Evolutionary conservation across 768 basidiomycete genomes (phyloP).

Genomic region (Antrodiella citrinella): DNA sequence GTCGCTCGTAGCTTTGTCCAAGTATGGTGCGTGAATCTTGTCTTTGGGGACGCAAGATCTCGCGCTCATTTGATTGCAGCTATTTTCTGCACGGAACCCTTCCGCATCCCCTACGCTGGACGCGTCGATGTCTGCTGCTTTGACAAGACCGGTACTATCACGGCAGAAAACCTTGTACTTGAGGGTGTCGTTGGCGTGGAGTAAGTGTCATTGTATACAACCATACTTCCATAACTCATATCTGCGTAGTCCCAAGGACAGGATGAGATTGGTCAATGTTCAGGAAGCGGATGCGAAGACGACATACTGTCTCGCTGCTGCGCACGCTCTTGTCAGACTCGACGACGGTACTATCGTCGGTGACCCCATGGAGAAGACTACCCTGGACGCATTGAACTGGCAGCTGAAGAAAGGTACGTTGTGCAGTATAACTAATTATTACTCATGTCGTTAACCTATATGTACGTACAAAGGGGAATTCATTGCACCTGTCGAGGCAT

Average conservation of each 20-base stretch:
- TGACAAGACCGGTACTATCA: constrained; percentile 99
- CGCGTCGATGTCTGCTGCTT: constrained; percentile 98
- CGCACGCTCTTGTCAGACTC: constrained; percentile 89
- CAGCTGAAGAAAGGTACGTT: constrained; percentile 58
- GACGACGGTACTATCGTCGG: constrained; percentile 94
- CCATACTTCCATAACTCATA: not conserved
- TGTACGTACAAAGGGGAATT: constrained; percentile 42
- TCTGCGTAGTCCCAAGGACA: constrained; percentile 44
- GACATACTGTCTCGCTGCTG: constrained; percentile 81
- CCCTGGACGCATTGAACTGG: constrained; percentile 89
- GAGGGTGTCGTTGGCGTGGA: constrained; percentile 90
- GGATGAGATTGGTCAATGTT: constrained; percentile 65
- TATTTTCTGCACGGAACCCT: constrained; percentile 98
- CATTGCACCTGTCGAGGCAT: constrained; percentile 47
- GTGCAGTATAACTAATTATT: not conserved
- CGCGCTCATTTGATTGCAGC: constrained; percentile 39
- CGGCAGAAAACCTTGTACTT: constrained; percentile 88
- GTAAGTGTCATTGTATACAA: constrained; percentile 38
- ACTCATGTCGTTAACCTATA: not conserved
- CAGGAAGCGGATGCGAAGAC: constrained; percentile 73
- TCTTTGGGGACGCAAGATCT: not conserved
- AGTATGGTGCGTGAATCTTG: constrained; percentile 53
- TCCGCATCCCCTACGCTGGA: constrained; percentile 94
- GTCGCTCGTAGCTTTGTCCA: constrained; percentile 86
- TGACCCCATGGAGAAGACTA: constrained; percentile 99